Percentiles rank a stretch among this genome's conserved stretches.
These are phyloP conservation scores for Hypomontagnella monticulosa DNA, from an alignment of 495 filamentous ascomycete species.

Conservation along the genomic window DNA sequence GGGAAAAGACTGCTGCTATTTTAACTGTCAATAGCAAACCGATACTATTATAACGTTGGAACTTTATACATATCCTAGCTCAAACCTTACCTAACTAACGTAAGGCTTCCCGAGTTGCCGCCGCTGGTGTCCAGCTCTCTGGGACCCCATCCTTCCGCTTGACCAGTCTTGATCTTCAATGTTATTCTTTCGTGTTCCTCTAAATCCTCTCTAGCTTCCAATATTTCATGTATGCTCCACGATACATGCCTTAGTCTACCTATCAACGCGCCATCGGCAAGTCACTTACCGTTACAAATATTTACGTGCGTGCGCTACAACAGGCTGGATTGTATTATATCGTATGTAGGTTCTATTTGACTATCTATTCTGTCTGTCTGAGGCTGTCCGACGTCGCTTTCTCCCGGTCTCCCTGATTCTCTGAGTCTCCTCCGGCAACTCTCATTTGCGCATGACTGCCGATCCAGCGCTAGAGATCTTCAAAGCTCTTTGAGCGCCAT, in stretches of 20 bases:
- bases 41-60: background rate
- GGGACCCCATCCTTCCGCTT: constrained; percentile 5
- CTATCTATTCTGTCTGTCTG: constrained; percentile 15
- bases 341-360: too few relatives aligned
- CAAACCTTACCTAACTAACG: constrained; percentile 3
- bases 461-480: constrained; percentile 37
- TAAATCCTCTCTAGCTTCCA: background rate
- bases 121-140: constrained; percentile 25
- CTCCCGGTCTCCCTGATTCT: constrained; percentile 17
- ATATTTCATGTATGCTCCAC: too few relatives aligned
- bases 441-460: constrained; percentile 33
- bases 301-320: constrained; percentile 22
- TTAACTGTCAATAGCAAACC: background rate
- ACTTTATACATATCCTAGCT: background rate
- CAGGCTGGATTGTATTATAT: constrained; percentile 11
- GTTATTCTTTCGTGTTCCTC: background rate
- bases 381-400: constrained; percentile 39
- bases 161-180: background rate
- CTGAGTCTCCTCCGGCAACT: constrained; percentile 9
- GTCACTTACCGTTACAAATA: constrained; percentile 18
- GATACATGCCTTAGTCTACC: background rate
- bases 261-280: constrained; percentile 21
- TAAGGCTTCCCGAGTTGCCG: constrained; percentile 29
- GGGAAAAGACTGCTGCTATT: background rate
- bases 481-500: constrained; percentile 5